These are phyloP conservation scores for Allomyces macrogynus DNA, from an alignment of 192 early-diverging fungal species.

Conservation along the genomic window DNA sequence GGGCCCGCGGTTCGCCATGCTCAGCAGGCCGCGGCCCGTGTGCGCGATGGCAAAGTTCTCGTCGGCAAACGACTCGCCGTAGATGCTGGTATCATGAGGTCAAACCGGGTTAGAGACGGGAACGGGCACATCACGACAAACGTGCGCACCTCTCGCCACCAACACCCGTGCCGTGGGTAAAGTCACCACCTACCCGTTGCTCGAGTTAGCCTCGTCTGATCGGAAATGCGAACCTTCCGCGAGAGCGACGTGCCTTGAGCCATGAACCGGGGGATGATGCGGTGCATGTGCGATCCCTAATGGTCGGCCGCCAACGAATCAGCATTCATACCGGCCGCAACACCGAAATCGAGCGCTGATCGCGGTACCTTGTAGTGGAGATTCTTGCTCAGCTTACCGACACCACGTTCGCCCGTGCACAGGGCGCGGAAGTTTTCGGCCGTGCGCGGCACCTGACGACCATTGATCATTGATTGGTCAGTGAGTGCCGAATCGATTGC, in stretches of 20 bases:
- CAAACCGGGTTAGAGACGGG: too few relatives aligned
- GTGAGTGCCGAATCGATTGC: too few relatives aligned
- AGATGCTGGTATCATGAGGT: conserved; percentile 36
- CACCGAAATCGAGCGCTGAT: too few relatives aligned
- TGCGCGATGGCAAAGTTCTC: conserved; percentile 59
- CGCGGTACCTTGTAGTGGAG: conserved; percentile 23
- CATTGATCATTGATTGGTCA: too few relatives aligned
- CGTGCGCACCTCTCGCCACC: conserved; percentile 35
- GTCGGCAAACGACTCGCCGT: conserved; percentile 49
- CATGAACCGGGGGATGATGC: conserved; percentile 86
- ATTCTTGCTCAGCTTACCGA: conserved; percentile 34
- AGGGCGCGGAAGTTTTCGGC: conserved; percentile 79
- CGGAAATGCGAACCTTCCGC: not conserved
- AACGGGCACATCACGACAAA: too few relatives aligned
- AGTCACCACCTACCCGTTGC: conserved; percentile 35
- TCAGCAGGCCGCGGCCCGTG: conserved; percentile 37
- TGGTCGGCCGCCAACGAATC: conserved; percentile 12
- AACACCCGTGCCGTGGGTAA: conserved; percentile 55
- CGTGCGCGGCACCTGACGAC: conserved; percentile 52
- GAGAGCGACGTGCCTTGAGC: conserved; percentile 58
- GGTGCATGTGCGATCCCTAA: conserved; percentile 53
- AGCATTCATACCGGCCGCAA: too few relatives aligned
- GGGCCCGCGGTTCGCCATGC: conserved; percentile 61
- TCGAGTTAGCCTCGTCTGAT: too few relatives aligned
- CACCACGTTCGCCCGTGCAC: conserved; percentile 39